phyloP scores from a whole-genome alignment of 192 early-diverging fungal species.

The Backusella australiensis region DNA sequence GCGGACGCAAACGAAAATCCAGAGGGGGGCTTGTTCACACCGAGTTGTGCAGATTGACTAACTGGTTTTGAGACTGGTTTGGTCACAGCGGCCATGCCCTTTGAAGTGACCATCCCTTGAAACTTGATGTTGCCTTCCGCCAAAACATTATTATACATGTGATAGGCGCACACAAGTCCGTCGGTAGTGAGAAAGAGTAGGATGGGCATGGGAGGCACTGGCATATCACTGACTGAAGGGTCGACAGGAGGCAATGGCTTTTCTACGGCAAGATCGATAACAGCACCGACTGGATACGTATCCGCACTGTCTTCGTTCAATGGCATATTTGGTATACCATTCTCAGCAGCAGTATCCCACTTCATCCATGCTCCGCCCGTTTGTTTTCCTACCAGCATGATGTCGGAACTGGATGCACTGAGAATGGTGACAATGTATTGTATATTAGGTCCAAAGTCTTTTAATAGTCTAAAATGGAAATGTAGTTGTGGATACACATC shows the following conservation, averaged over 20 bases:
- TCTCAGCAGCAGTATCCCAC: constrained; percentile 60
- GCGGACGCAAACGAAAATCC: neutral
- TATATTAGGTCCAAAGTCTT: constrained; percentile 46
- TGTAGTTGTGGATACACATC: constrained; percentile 45
- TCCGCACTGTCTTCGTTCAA: constrained; percentile 51
- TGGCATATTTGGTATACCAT: constrained; percentile 54
- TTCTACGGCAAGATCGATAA: constrained; percentile 67
- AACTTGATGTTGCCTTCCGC: constrained; percentile 38
- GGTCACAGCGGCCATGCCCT: neutral
- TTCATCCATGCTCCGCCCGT: constrained; percentile 17
- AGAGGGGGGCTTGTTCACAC: neutral
- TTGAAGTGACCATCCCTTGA: constrained; percentile 43
- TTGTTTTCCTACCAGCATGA: constrained; percentile 11
- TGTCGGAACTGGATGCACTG: neutral
- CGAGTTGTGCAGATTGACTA: too few species aligned
- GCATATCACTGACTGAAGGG: constrained; percentile 45
- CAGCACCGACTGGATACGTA: constrained; percentile 67
- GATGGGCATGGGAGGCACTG: constrained; percentile 63
- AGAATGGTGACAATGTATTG: constrained; percentile 41
- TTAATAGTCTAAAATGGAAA: constrained; percentile 58
- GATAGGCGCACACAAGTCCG: constrained; percentile 64
- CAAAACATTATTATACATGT: constrained; percentile 54
- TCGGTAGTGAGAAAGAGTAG: constrained; percentile 66
- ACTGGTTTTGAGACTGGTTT: neutral
- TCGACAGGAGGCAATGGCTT: constrained; percentile 49